Evolutionary conservation across 495 filamentous ascomycete species (phyloP), one percentile per base, ranked within the genome.

Genomic region (Apiosordaria backusii): DNA sequence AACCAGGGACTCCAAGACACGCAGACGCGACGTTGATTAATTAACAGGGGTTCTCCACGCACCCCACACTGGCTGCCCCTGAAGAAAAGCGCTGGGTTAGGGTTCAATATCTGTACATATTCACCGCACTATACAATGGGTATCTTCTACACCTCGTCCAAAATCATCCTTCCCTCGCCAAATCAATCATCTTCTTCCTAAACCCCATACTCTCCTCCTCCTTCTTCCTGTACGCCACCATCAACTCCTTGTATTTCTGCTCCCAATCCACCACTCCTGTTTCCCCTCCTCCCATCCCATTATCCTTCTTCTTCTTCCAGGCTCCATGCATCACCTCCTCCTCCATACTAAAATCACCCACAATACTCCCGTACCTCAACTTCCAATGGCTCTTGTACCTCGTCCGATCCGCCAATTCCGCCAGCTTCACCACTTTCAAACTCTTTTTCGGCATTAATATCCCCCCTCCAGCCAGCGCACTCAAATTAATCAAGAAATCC

Each of bases 401-500:
- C 1, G 74, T 79, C 57, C 76, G 70, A 19, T 79, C 78, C 3
- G 65, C 24, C 16, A 50, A 15, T 26, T 55, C 59, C 45, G 63
- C 71, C 4, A 80, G 24, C 15, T 77, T 72, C 13, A 75, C 80
- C 50, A 84, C 76, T 21, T 67, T 71, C 25, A 79, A 69, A 35
- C 65, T 69, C 23, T 69, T 72, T 7, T 70, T 68, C 4, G 69
- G 71, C 74, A 83, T 79, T 57, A 86, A 65, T 6, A 78, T 67
- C 40, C 74, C 77, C 4, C 80, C 81, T 4, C 84, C 83, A 9
- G 76, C 79, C 50, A 86, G 73, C 15, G 82, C 82, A 1, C 80
- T 74, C 0, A 85, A 69, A 65, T 85, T 85, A 35, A 85, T 85
- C 6, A 86, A 70, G 63, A 85, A 86, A 0, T 78, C 76, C 69